A percentile compares a stretch with the other conserved stretches of the same genome.
Conservation (phyloP, 2,329 filamentous ascomycete species). For the Diaporthe humulicola region DNA sequence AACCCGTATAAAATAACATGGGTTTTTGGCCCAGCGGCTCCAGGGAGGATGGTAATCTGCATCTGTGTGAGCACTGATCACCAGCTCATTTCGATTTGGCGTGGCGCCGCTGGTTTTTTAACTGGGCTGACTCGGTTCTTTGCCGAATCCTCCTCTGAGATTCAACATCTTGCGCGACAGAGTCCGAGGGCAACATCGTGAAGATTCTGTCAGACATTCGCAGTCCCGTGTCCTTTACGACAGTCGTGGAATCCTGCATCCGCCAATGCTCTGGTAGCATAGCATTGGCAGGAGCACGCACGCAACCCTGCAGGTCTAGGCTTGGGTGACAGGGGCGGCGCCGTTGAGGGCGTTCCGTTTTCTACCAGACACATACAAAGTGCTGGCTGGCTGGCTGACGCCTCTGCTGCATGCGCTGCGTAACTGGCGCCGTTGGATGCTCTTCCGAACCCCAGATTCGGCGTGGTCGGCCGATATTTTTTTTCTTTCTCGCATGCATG, state of each 20-base stretch:
- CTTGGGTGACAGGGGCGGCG: conserved; percentile 5
- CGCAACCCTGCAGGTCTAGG: conserved; percentile 13
- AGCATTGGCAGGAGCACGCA: conserved; percentile 3
- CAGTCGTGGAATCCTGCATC: not conserved
- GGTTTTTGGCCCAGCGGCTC: conserved; percentile 18
- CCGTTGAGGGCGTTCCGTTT: conserved; percentile 11
- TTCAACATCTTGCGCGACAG: conserved; percentile 3
- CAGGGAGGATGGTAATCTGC: conserved; percentile 30
- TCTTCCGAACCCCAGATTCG: conserved; percentile 34
- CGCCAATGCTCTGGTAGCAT: not conserved
- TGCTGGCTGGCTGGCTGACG: conserved; percentile 4
- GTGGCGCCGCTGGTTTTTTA: conserved; percentile 6
- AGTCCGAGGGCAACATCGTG: conserved; percentile 14
- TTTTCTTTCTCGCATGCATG: conserved; percentile 20
- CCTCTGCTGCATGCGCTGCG: conserved; percentile 23
- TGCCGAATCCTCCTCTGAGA: conserved; percentile 30
- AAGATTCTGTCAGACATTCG: conserved; percentile 2
- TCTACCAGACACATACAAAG: not conserved
- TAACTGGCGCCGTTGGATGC: conserved; percentile 28
- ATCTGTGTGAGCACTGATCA: conserved; percentile 36
- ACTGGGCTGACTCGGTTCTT: conserved; percentile 33
- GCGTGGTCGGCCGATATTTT: conserved; percentile 24
- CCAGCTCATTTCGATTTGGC: conserved; percentile 37
- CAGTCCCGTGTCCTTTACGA: not conserved
- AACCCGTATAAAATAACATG: not conserved